phyloP scores from a whole-genome alignment of 345 rosid species.

The Gossypium turneri region DNA sequence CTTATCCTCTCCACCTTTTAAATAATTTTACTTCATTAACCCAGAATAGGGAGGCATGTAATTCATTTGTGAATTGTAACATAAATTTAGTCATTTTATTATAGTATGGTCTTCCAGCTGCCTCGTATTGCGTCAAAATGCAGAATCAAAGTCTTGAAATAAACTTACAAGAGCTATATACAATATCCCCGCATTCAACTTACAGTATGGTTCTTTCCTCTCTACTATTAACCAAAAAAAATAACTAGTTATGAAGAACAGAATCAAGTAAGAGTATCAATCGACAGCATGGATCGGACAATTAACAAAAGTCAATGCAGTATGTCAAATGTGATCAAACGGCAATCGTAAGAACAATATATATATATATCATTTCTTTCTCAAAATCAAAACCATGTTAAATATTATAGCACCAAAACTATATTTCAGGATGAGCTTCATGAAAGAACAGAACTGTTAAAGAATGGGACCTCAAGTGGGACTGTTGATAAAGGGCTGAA shows the following conservation, averaged over 20 bases:
- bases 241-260: neutral
- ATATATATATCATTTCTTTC: neutral
- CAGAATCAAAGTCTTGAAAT: neutral
- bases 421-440: slow-evolving; percentile 1
- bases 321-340: neutral
- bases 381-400: slow-evolving; percentile 16
- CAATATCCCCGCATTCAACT: neutral
- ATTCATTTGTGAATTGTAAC: too few relatives aligned
- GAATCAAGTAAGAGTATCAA: neutral
- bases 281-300: neutral
- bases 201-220: neutral
- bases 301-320: neutral
- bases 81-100: too few relatives aligned
- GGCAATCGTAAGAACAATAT: neutral
- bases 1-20: too few relatives aligned
- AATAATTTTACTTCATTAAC: too few relatives aligned
- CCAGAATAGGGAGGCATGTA: too few relatives aligned
- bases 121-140: neutral
- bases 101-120: neutral
- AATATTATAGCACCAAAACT: slow-evolving; percentile 21
- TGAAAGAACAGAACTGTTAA: slow-evolving; percentile 15
- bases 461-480: slow-evolving; percentile 36
- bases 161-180: neutral
- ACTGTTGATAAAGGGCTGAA: slow-evolving; percentile 30
- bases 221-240: neutral